Evolutionary conservation across 2,329 filamentous ascomycete species (phyloP).

Genomic region (Incumbomyces delicatus): DNA sequence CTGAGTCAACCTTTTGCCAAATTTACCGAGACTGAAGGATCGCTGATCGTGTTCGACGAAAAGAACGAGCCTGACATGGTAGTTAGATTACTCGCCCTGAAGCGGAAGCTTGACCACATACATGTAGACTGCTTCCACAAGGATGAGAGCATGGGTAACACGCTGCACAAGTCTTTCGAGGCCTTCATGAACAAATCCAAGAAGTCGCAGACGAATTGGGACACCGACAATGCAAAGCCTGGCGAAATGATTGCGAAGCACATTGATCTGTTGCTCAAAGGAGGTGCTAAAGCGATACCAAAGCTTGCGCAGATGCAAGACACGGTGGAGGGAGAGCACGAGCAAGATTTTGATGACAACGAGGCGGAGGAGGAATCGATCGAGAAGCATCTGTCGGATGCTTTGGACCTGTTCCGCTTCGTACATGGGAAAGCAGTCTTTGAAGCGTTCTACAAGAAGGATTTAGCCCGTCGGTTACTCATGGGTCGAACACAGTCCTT

Average conservation of each 20-base stretch:
- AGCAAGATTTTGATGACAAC: slow-evolving; percentile 45
- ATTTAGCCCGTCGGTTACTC: slow-evolving; percentile 76
- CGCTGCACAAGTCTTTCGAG: slow-evolving; percentile 74
- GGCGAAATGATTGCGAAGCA: slow-evolving; percentile 99
- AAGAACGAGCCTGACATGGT: slow-evolving; percentile 79
- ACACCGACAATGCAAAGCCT: slow-evolving; percentile 80
- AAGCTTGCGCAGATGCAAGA: slow-evolving; percentile 48
- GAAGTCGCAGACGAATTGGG: slow-evolving; percentile 60
- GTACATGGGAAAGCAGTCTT: slow-evolving; percentile 97
- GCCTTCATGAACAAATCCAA: slow-evolving; percentile 84
- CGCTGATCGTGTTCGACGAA: slow-evolving; percentile 68
- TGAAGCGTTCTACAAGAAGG: slow-evolving; percentile 98
- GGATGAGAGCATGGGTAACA: slow-evolving; percentile 67
- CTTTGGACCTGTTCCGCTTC: slow-evolving; percentile 89
- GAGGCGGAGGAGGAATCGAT: slow-evolving; percentile 77
- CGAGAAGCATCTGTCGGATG: slow-evolving; percentile 83
- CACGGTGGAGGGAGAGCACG: slow-evolving; percentile 48
- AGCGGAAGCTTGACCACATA: slow-evolving; percentile 66
- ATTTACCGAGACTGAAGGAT: slow-evolving; percentile 69
- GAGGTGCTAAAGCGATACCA: slow-evolving; percentile 75
- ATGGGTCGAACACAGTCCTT: slow-evolving; percentile 89
- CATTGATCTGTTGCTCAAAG: slow-evolving; percentile 77
- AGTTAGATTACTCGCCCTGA: slow-evolving; percentile 67
- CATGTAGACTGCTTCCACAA: slow-evolving; percentile 67
- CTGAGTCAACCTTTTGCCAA: slow-evolving; percentile 64